Conservation (phyloP, 352 stramenopile species). For the Phytopythium vexans region DNA sequence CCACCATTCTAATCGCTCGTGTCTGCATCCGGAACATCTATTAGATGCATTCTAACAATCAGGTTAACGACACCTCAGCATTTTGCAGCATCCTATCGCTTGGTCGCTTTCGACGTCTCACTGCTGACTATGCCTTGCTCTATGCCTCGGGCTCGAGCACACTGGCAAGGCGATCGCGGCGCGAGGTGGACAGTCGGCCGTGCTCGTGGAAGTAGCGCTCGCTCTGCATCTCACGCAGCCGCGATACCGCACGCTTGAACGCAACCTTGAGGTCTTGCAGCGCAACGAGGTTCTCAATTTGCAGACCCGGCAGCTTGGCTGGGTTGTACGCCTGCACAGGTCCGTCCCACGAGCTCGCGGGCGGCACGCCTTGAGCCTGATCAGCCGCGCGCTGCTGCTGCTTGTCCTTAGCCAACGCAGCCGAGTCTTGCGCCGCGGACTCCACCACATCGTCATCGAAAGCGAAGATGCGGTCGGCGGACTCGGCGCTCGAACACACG, state of each 20-base stretch:
- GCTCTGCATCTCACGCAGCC: conserved; percentile 87
- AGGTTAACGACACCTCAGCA: no score
- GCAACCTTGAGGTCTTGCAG: conserved; percentile 74
- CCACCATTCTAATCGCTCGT: conserved; percentile 1
- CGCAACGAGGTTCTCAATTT: conserved; percentile 61
- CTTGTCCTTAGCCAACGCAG: conserved; percentile 11
- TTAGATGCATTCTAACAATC: no score
- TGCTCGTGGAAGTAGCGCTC: conserved; percentile 61
- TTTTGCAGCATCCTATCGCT: not conserved
- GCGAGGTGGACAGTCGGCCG: conserved; percentile 3
- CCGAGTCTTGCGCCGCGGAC: conserved; percentile 11
- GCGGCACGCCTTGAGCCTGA: conserved; percentile 41
- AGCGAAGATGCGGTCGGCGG: conserved; percentile 54
- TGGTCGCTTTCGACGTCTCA: not conserved
- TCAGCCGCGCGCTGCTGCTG: conserved; percentile 27
- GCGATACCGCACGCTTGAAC: conserved; percentile 76
- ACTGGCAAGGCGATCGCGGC: not conserved
- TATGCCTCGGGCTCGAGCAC: not conserved
- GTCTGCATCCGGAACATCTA: no score
- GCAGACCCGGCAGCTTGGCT: conserved; percentile 48
- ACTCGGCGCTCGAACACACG: conserved; percentile 47
- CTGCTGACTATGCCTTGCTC: not conserved
- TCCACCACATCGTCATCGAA: conserved; percentile 51
- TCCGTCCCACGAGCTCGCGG: conserved; percentile 65
- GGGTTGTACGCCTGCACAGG: conserved; percentile 55